Evolutionary conservation across 2,329 filamentous ascomycete genomes (phyloP).

Genomic region (Colletotrichum sp.): DNA sequence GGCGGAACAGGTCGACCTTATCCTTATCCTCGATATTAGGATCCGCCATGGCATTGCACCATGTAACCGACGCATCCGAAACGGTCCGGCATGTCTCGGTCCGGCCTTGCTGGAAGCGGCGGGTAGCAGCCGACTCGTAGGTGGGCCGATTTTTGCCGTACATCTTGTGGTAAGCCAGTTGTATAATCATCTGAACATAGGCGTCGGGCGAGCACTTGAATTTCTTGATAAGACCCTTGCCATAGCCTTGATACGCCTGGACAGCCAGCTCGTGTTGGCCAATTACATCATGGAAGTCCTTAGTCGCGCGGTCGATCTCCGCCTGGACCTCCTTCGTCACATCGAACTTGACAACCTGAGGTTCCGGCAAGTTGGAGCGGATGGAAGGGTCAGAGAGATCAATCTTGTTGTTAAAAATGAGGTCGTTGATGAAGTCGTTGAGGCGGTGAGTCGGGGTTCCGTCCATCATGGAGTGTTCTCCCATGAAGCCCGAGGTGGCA

Average conservation of each 20-base stretch:
- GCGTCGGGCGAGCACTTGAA: conserved; percentile 98
- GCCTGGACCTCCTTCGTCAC: conserved; percentile 74
- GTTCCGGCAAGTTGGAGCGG: conserved; percentile 85
- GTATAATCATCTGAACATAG: conserved; percentile 98
- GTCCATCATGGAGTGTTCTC: conserved; percentile 99
- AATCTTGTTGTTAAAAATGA: conserved; percentile 93
- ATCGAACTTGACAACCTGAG: conserved; percentile 77
- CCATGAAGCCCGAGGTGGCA: conserved; percentile 95
- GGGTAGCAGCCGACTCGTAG: conserved; percentile 94
- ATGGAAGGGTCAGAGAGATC: conserved; percentile 81
- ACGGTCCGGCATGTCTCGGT: conserved; percentile 96
- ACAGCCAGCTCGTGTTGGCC: conserved; percentile 88
- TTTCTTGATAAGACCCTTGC: conserved; percentile 98
- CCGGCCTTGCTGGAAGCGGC: conserved; percentile 93
- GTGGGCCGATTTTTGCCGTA: conserved; percentile 97
- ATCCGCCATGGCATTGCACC: conserved; percentile 87
- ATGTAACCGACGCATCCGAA: conserved; percentile 88
- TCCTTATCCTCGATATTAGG: conserved; percentile 65
- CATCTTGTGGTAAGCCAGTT: conserved; percentile 98
- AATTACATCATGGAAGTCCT: conserved; percentile 83
- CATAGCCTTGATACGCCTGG: conserved; percentile 96
- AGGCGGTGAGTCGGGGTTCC: conserved; percentile 96
- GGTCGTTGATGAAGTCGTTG: conserved; percentile 91
- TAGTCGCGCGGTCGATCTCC: conserved; percentile 79
- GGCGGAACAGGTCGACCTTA: conserved; percentile 77